These are phyloP conservation scores for Salix viminalis DNA, from an alignment of 345 rosid species.

Conservation along the genomic window DNA sequence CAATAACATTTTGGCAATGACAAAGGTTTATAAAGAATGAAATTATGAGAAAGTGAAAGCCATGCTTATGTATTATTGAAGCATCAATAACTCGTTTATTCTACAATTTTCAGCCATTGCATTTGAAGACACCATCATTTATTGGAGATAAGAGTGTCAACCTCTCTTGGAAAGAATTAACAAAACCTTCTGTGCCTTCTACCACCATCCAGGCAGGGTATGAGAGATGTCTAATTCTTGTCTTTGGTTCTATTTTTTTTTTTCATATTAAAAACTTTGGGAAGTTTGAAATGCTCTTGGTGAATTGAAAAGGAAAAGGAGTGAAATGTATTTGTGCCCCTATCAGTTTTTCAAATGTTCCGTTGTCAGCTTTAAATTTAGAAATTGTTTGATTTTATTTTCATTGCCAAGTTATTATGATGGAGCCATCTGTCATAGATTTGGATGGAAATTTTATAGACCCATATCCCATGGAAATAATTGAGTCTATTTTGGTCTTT, in stretches of 20 bases:
- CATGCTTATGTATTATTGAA: neutral
- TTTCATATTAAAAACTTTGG: too few relatives aligned
- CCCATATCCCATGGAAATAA: neutral
- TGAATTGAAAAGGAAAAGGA: neutral
- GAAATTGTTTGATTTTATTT: neutral
- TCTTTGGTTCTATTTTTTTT: neutral
- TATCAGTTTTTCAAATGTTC: neutral
- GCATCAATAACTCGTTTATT: slow-evolving; percentile 9
- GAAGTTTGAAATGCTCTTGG: neutral
- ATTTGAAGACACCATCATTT: slow-evolving; percentile 78
- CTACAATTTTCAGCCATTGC: slow-evolving; percentile 60
- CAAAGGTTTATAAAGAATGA: slow-evolving; percentile 57
- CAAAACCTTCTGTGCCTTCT: slow-evolving; percentile 50
- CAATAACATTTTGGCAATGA: slow-evolving; percentile 91
- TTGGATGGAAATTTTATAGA: neutral
- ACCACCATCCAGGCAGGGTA: slow-evolving; percentile 58
- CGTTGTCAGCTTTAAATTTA: neutral
- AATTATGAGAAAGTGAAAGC: neutral
- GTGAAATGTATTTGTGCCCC: neutral
- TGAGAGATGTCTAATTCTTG: slow-evolving; percentile 6
- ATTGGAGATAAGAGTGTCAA: slow-evolving; percentile 84
- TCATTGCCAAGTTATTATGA: neutral
- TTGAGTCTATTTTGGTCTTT: neutral
- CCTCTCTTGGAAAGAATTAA: slow-evolving; percentile 91
- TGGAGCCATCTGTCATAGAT: neutral